Conservation (phyloP, 1,139 yeast species). For the Nakaseomyces glabratus region DNA sequence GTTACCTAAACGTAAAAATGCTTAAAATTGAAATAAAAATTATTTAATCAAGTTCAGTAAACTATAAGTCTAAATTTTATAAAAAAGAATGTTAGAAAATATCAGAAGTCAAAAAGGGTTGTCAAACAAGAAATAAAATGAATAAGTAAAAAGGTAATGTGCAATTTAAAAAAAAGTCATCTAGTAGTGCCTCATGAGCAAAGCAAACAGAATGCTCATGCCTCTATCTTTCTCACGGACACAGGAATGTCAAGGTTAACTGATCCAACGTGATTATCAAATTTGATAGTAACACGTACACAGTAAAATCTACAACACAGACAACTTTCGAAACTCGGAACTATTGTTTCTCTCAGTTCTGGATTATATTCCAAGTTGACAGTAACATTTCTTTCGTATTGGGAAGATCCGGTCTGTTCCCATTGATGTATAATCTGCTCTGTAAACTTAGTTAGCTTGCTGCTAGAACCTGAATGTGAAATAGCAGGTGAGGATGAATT, state of each 20-base stretch:
- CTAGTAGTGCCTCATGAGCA: too few relatives aligned
- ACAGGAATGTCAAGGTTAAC: constrained; percentile 28
- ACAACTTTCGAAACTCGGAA: constrained; percentile 49
- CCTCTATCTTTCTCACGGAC: constrained; percentile 11
- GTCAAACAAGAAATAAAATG: too few relatives aligned
- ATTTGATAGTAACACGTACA: constrained; percentile 25
- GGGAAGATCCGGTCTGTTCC: constrained; percentile 12
- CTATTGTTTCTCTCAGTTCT: constrained; percentile 33
- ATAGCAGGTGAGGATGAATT: constrained; percentile 4
- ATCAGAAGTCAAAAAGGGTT: too few relatives aligned
- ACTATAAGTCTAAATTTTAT: too few relatives aligned
- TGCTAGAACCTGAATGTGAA: constrained; percentile 4
- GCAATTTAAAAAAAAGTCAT: too few relatives aligned
- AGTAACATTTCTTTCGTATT: constrained; percentile 14
- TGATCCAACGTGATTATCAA: constrained; percentile 21
- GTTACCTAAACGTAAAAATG: too few relatives aligned
- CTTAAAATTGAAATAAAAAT: too few relatives aligned
- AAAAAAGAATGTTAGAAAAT: too few relatives aligned
- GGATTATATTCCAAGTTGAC: constrained; percentile 22
- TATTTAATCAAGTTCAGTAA: too few relatives aligned
- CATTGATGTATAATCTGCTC: constrained; percentile 13
- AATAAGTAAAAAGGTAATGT: too few relatives aligned
- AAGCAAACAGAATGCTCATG: too few relatives aligned
- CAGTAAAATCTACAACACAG: constrained; percentile 42
- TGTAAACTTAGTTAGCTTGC: constrained; percentile 13